A percentile compares a stretch with the other conserved stretches of the same genome.
Conservation (phyloP, 441 rosid genomes). For the Theobroma grandiflorum region DNA sequence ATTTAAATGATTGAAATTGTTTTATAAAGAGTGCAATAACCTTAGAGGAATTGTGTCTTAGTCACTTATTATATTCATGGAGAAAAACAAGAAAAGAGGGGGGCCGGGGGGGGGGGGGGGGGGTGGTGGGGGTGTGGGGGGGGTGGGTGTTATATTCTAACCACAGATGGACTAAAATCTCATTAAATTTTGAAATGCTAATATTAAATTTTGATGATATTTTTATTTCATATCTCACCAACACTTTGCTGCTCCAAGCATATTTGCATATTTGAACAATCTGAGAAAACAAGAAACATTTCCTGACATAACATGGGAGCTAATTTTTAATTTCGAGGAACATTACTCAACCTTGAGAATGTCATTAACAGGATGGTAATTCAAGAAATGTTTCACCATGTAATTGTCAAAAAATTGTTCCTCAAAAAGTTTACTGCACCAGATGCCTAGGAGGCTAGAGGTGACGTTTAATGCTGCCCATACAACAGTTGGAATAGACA, state of each 20-base stretch:
- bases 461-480: background rate
- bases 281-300: background rate
- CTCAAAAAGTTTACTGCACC: background rate
- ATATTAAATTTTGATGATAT: background rate
- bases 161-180: background rate
- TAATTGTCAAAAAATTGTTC: background rate
- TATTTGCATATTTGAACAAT: conserved; percentile 6
- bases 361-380: background rate
- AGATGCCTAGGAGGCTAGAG: background rate
- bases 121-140: background rate
- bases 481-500: background rate
- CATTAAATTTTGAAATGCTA: background rate
- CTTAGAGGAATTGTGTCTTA: background rate
- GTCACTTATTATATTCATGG: too few species aligned
- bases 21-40: background rate
- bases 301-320: background rate
- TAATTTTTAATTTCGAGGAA: background rate
- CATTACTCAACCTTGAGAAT: background rate
- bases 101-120: background rate
- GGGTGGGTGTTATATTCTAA: background rate
- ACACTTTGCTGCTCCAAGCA: background rate
- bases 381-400: background rate
- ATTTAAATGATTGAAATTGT: background rate
- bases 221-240: background rate
- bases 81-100: too few species aligned